These are phyloP conservation scores for Beauveria sp. DNA, from an alignment of 2,329 filamentous ascomycete genomes.

Conservation along the genomic window DNA sequence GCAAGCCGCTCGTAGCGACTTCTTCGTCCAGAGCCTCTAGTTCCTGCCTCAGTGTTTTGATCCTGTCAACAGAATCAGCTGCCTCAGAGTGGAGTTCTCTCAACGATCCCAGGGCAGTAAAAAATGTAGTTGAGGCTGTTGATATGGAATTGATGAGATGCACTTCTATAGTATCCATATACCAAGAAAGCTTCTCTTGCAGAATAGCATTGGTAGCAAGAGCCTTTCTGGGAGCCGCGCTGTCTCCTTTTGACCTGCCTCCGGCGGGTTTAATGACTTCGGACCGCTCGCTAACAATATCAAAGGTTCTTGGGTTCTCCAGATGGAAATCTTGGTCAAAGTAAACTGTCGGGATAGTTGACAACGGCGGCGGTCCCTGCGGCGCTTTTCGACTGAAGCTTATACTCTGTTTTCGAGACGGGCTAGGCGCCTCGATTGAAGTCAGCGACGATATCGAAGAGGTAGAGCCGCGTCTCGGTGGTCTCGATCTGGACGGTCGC, in stretches of 20 bases:
- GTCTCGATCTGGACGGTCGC: slow-evolving; percentile 29
- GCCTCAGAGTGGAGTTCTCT: slow-evolving; percentile 89
- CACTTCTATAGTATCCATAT: slow-evolving; percentile 98
- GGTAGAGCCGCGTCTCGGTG: slow-evolving; percentile 26
- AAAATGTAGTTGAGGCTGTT: slow-evolving; percentile 91
- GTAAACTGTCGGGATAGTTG: slow-evolving; percentile 87
- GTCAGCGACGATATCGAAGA: slow-evolving; percentile 43
- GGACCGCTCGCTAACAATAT: slow-evolving; percentile 90
- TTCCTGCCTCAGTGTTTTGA: slow-evolving; percentile 73
- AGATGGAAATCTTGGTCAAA: slow-evolving; percentile 93
- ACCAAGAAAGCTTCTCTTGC: slow-evolving; percentile 98
- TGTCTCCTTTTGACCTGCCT: slow-evolving; percentile 45
- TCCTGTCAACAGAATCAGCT: slow-evolving; percentile 80
- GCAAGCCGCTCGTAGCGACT: slow-evolving; percentile 75
- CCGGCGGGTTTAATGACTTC: slow-evolving; percentile 74
- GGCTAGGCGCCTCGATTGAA: slow-evolving; percentile 39
- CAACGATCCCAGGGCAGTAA: slow-evolving; percentile 84
- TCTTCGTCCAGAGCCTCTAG: slow-evolving; percentile 75
- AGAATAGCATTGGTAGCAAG: slow-evolving; percentile 94
- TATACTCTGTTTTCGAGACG: slow-evolving; percentile 38
- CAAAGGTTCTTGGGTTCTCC: slow-evolving; percentile 92
- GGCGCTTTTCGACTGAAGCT: slow-evolving; percentile 49
- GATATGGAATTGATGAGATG: slow-evolving; percentile 96
- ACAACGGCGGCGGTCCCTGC: slow-evolving; percentile 75
- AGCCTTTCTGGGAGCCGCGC: slow-evolving; percentile 60